Base-by-base conservation (phyloP, 371 early-diverging fungal genomes). In the Blakeslea trispora region DNA sequence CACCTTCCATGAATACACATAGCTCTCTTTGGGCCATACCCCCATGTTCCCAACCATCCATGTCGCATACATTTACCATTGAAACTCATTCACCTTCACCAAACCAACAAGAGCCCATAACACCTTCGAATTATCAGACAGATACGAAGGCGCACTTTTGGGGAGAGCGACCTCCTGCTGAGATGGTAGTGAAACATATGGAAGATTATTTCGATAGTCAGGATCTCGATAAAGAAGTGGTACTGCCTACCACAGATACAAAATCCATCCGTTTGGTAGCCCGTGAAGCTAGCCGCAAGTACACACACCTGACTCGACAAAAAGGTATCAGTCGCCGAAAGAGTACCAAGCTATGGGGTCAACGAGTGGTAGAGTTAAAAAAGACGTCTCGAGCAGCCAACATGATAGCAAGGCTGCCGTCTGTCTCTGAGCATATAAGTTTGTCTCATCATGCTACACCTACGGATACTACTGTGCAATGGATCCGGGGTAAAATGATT, bases 401-500 rank as follows among this genome's bases (percentile, higher is more conserved):
- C 13, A 40, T 52, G 13, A 53, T 46, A 19, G 39, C 52, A 4
- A 37, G 63, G 11, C 34, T 64, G 5, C 60, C 60, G 0, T 59
- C 64, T 22, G 55, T 59, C 24, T 55, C 52, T 17, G 60, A 64
- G 8, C 54, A 59, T 18, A 59, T 59, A 21, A 45, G 31, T 23
- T 22, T 64, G 2, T 59, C 46, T 55, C 18, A 66, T 51, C 19
- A 61, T 53, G 57, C 45, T 43, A 1, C 53, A 14, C 37, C 37
- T 54, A 11, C 59, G 45, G 28, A n/a, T 57, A 14, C 58, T 58
- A 68, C 55, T 8, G 67, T 71, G 32, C 84, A 80, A 57, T 96
- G 94, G 90, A 82, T 87, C 46, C 88, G 85, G 54, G 97, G 97
- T 47, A 79, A 81, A 61, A 66, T 92, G 61, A 95, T 99, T 60